phyloP scores from a whole-genome alignment of 257 asterid genomes.

The Solanum clarkiae region DNA sequence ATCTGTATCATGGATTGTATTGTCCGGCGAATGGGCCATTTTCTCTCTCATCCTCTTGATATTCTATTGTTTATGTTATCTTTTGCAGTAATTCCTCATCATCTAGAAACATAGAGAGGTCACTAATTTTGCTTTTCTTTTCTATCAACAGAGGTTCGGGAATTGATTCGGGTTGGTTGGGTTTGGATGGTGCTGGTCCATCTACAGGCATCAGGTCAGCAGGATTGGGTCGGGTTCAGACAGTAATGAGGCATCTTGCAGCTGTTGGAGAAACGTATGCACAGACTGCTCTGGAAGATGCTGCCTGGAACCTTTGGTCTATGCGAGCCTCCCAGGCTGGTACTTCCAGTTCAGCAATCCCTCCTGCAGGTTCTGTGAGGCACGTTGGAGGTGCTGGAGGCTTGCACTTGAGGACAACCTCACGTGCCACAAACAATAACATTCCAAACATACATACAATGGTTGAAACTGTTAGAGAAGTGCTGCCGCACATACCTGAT shows the following conservation, averaged over 20 bases:
- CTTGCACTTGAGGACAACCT: conserved; percentile 31
- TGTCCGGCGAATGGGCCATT: background rate
- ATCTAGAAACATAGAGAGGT: background rate
- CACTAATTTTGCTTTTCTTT: background rate
- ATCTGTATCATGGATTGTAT: background rate
- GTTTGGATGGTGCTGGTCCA: conserved; percentile 60
- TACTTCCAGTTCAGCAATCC: conserved; percentile 35
- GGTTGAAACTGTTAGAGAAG: conserved; percentile 78
- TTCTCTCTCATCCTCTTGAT: background rate
- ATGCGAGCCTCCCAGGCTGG: conserved; percentile 60
- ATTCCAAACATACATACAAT: conserved; percentile 46
- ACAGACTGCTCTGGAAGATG: conserved; percentile 63
- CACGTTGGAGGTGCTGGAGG: conserved; percentile 32
- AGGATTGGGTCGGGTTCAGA: conserved; percentile 68
- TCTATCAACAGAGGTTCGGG: conserved; percentile 32
- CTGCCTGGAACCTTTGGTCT: conserved; percentile 64
- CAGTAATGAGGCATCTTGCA: conserved; percentile 89
- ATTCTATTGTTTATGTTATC: background rate
- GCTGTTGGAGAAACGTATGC: conserved; percentile 86
- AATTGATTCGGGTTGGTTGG: conserved; percentile 56
- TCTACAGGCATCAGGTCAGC: conserved; percentile 10
- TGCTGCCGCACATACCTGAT: conserved; percentile 71
- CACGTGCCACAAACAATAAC: conserved; percentile 29
- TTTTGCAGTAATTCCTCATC: background rate
- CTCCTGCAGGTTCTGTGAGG: conserved; percentile 29